phyloP scores from a whole-genome alignment of 2,329 filamentous ascomycete species.

The Leptodontidium sp. region DNA sequence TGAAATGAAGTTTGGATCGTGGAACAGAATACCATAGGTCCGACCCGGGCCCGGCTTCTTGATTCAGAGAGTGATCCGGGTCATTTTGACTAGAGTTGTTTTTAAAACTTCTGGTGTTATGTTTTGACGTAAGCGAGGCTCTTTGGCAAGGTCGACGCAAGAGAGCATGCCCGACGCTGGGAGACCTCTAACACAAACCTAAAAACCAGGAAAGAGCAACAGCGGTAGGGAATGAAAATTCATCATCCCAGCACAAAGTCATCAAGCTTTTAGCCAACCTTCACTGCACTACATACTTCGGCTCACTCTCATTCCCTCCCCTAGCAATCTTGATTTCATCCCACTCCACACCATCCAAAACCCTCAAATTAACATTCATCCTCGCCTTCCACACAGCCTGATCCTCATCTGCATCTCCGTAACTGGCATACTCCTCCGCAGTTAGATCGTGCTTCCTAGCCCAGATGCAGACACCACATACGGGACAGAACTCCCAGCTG shows the following conservation, averaged over 20 bases:
- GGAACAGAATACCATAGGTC: no score
- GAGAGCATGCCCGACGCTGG: no score
- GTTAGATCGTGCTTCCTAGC: constrained; percentile 14
- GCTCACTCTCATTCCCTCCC: constrained; percentile 15
- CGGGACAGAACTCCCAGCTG: constrained; percentile 28
- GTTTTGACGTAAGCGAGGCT: no score
- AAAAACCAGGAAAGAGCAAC: not conserved
- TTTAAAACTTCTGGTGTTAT: no score
- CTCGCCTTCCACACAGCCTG: constrained; percentile 18
- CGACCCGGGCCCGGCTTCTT: no score
- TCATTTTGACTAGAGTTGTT: no score
- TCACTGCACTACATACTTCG: constrained; percentile 26
- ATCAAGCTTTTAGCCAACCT: no score
- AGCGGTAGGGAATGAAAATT: not conserved
- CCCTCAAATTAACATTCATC: constrained; percentile 30
- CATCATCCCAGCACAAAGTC: not conserved
- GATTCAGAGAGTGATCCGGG: no score
- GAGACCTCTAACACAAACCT: no score
- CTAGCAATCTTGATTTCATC: constrained; percentile 26
- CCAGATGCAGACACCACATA: constrained; percentile 28
- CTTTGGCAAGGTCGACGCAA: no score
- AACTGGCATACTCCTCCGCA: constrained; percentile 3
- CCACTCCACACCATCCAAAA: constrained; percentile 34
- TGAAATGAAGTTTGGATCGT: not conserved
- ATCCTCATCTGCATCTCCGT: constrained; percentile 12